phyloP scores from a whole-genome alignment of 169 alveolate genomes.

The Fabrea salina region DNA sequence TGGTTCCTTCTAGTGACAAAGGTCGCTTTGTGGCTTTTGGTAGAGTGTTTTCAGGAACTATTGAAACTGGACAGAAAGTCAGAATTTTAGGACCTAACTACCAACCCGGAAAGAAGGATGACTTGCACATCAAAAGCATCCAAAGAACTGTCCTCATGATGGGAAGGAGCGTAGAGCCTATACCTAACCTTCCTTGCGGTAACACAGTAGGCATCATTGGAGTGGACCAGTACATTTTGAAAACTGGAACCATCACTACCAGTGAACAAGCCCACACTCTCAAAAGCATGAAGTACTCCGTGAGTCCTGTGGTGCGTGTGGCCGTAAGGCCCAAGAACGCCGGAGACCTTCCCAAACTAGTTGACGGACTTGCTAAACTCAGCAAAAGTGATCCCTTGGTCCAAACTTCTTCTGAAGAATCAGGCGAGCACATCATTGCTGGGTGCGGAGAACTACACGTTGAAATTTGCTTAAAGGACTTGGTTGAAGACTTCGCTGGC shows the following conservation, averaged over 20 bases:
- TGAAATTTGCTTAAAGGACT: constrained; percentile 98
- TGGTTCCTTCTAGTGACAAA: constrained; percentile 99
- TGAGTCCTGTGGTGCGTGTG: constrained; percentile 79
- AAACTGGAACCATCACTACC: constrained; percentile 67
- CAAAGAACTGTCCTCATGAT: constrained; percentile 99
- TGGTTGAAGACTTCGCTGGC: constrained; percentile 96
- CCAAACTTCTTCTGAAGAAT: constrained; percentile 54
- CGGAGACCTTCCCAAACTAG: constrained; percentile 62
- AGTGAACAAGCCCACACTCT: constrained; percentile 46
- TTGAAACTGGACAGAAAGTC: constrained; percentile 97
- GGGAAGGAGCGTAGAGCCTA: constrained; percentile 95
- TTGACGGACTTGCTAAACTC: constrained; percentile 64
- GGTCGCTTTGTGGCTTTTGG: constrained; percentile 99
- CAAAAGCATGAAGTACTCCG: constrained; percentile 71
- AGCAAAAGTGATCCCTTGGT: constrained; percentile 65
- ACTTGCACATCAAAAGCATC: constrained; percentile 92
- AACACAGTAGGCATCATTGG: constrained; percentile 99
- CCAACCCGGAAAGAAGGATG: constrained; percentile 98
- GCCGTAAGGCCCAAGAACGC: constrained; percentile 70
- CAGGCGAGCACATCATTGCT: constrained; percentile 97
- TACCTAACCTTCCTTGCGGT: constrained; percentile 99
- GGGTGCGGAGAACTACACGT: constrained; percentile 99
- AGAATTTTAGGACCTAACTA: constrained; percentile 99
- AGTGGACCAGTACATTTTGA: constrained; percentile 70
- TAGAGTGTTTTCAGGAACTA: constrained; percentile 99